Base-by-base conservation (phyloP, 768 basidiomycete genomes). In the Naganishia vishniacii region DNA sequence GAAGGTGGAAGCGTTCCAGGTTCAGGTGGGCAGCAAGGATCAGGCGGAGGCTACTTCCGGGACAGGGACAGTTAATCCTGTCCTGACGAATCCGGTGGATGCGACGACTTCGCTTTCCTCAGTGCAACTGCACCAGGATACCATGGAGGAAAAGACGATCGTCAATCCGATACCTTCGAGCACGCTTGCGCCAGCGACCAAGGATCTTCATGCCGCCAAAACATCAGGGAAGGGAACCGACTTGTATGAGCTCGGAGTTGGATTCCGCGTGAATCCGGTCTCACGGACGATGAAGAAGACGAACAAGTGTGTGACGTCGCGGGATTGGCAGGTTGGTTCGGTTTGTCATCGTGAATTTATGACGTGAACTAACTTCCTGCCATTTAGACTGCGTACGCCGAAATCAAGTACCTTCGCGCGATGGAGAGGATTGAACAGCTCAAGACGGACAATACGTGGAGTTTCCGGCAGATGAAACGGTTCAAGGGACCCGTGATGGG, bases 381-480 rank as follows among this genome's bases (percentile, higher is more conserved):
- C 61, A 70, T 26, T 12, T 26, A 90, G 88, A 82, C 91, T 48
- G 90, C 89, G 0, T 84, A 88, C 73, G 80, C 82, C 18, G 93
- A 97, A 72, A 72, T 94, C 64, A 82, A 86, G 65, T 81, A 93
- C 34, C 77, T 88, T 32, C 84, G 89, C 44, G 85, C 90, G 0
- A 81, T 95, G 67, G 90, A 93, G 48, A 83, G 87, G 12, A 85
- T 99, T 49, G 92, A 98, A 65, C 76, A 80, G 29, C 82, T 97
- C 64, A 93, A 95, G 76, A 82, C 84, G 28, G 83, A 82, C 12
- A 86, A 86, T 3, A 81, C 84, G 37, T 99, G 95, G 94, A 88
- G 88, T 68, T 89, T 94, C 70, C 80, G 94, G 59, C 95, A 99
- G 72, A 91, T 92, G 11, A 97, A 94, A 78, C 94, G 92, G 77